Evolutionary conservation across 106 monocot species (phyloP), one percentile per base, ranked within the genome.

Genomic region (Apostasia ramifera): DNA sequence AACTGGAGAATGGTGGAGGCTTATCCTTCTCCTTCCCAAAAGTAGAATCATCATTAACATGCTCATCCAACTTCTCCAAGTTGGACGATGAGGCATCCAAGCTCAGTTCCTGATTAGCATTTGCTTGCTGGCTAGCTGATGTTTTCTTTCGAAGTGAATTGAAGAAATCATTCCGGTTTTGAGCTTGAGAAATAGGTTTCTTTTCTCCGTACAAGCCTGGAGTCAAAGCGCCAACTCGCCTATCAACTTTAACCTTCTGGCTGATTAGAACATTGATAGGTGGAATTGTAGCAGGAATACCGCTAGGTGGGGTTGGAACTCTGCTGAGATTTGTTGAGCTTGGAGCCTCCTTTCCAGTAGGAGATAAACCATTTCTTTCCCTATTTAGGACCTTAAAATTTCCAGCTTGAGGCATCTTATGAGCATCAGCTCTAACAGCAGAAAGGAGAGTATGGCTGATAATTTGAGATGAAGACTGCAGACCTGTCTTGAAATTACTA

Each of bases 301-400:
- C 26, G 26, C 57, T 66, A 7, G 75, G 42, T 2, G 78, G 66
- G 48, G 69, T 71, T 7, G 54, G 49, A 65, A 53, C 42, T 67
- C 83, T 85, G 68, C 67, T 63, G 44, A 50, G 38, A 72, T 13
- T 69, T 14, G 43, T 69, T 60, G 50, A n/a, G 66, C 55, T 70
- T 9, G 44, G 61, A 53, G 47, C 67, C 63, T 82, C 82, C 66
- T 79, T 86, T 15, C 53, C 61, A 61, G 70, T 66, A 47, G 76
- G 70, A 41, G 74, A 76, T 45, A 67, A 26, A 4, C 70, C 83
- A 71, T 75, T 91, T 49, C 70, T 91, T 55, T 91, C 86, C 43
- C 78, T 67, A 50, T 86, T 86, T 14, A 95, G 80, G 37, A 95
- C 86, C 38, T 73, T 86, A 80, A 88, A 77, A 64, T 82, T 91